These are phyloP conservation scores for Porcisia hertigi DNA, from an alignment of 208 protist genomes.

Conservation along the genomic window DNA sequence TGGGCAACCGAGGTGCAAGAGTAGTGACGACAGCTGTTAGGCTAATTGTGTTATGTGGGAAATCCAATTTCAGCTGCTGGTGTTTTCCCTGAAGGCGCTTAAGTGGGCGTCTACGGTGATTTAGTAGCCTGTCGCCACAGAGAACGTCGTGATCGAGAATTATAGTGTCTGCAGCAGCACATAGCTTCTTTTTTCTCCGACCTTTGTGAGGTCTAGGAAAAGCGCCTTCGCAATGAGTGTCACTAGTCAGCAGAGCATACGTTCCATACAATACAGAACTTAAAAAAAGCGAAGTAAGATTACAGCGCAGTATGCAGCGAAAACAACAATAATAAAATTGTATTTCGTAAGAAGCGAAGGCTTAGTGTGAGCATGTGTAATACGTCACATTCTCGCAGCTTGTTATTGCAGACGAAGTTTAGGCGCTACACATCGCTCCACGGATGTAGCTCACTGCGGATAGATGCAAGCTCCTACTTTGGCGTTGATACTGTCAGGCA, in stretches of 20 bases:
- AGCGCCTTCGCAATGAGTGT: too few species aligned
- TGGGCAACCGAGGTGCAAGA: not conserved
- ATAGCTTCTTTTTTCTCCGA: not conserved
- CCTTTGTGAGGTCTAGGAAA: not conserved
- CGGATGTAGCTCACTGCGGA: not conserved
- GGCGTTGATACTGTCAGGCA: not conserved
- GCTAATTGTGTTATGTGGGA: not conserved
- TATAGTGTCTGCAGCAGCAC: not conserved
- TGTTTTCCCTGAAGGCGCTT: not conserved
- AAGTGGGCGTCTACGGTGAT: not conserved
- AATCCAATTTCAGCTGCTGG: not conserved
- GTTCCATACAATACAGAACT: not conserved
- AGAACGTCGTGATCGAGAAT: not conserved
- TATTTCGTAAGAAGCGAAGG: too few species aligned
- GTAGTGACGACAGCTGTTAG: not conserved
- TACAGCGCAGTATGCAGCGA: not conserved
- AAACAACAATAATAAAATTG: not conserved
- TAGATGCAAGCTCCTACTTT: not conserved
- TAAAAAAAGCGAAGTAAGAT: not conserved
- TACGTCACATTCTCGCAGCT: too few species aligned
- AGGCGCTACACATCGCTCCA: not conserved
- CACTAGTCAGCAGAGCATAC: not conserved
- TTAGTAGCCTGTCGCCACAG: not conserved
- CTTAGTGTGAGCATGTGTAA: too few species aligned
- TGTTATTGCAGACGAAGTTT: not conserved